Evolutionary conservation across 805 yeast genomes (phyloP).

Genomic region (Naumovozyma castellii): DNA sequence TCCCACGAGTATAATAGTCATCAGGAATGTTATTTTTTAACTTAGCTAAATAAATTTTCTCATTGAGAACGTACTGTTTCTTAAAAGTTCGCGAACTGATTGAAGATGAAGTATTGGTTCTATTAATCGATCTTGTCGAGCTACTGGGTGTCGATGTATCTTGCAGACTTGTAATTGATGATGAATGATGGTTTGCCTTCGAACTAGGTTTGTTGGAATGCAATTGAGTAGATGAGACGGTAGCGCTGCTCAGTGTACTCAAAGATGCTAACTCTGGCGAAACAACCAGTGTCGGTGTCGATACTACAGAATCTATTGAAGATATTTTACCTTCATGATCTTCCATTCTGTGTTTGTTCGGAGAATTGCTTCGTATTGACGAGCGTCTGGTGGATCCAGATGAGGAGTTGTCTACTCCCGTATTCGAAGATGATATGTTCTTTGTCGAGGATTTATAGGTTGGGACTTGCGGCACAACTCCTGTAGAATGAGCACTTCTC

Average conservation of each 20-base stretch:
- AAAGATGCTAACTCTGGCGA: slow-evolving; percentile 21
- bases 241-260: slow-evolving; percentile 16
- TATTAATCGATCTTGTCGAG: slow-evolving; percentile 2
- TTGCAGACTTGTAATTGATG: not conserved
- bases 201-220: not conserved
- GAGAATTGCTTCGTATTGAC: not conserved
- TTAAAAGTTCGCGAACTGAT: slow-evolving; percentile 14
- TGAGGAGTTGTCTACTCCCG: not conserved
- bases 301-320: not conserved
- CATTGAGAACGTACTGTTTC: slow-evolving; percentile 41
- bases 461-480: not conserved
- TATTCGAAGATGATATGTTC: not conserved
- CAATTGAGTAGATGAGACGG: slow-evolving; percentile 7
- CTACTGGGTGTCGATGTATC: slow-evolving; percentile 1
- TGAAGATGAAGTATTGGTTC: not conserved
- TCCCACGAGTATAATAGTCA: slow-evolving; percentile 65
- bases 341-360: not conserved
- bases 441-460: not conserved
- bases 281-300: slow-evolving; percentile 18
- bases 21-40: slow-evolving; percentile 53
- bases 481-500: not conserved
- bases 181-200: not conserved
- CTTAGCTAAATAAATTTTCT: slow-evolving; percentile 53
- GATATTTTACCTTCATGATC: not conserved
- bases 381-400: not conserved